These are phyloP conservation scores for Colletotrichum kahawae DNA, from an alignment of 2,329 filamentous ascomycete genomes.

Conservation along the genomic window DNA sequence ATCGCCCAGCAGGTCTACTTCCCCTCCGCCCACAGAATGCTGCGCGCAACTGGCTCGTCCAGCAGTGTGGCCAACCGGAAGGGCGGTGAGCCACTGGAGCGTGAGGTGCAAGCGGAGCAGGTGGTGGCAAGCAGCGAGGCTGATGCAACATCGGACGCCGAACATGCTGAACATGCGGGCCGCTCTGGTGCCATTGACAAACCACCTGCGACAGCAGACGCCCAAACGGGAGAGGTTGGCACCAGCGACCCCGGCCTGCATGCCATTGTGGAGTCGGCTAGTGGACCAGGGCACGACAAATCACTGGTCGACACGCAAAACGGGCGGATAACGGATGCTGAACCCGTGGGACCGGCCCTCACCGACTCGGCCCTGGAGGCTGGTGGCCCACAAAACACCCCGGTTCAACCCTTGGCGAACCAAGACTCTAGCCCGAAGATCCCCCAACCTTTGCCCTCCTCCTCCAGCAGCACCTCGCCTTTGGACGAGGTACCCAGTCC, in stretches of 20 bases:
- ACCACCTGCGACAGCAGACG: not conserved
- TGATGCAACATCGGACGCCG: constrained; percentile 9
- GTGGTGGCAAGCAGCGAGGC: constrained; percentile 7
- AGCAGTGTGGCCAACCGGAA: constrained; percentile 8
- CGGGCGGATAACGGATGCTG: constrained; percentile 21
- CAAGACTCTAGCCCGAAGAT: constrained; percentile 22
- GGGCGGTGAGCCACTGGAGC: constrained; percentile 16
- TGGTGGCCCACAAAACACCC: constrained; percentile 18
- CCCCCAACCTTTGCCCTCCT: constrained; percentile 15
- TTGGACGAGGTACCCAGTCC: not conserved
- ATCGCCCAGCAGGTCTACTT: not conserved
- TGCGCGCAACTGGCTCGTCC: not conserved
- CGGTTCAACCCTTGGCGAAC: constrained; percentile 19
- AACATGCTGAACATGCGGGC: constrained; percentile 9
- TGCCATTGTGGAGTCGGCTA: constrained; percentile 12
- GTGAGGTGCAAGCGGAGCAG: constrained; percentile 1
- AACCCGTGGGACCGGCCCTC: constrained; percentile 22
- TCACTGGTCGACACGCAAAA: constrained; percentile 22
- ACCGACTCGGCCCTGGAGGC: constrained; percentile 24
- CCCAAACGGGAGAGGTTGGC: constrained; percentile 10
- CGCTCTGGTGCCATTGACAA: constrained; percentile 11
- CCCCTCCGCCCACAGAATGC: not conserved
- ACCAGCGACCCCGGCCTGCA: constrained; percentile 10
- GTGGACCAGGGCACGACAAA: constrained; percentile 9
- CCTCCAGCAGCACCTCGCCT: not conserved